A percentile compares a stretch with the other conserved stretches of the same genome.
phyloP scores from a whole-genome alignment of 1,284 basidiomycete species.

The Cryptococcus maquisensis region DNA sequence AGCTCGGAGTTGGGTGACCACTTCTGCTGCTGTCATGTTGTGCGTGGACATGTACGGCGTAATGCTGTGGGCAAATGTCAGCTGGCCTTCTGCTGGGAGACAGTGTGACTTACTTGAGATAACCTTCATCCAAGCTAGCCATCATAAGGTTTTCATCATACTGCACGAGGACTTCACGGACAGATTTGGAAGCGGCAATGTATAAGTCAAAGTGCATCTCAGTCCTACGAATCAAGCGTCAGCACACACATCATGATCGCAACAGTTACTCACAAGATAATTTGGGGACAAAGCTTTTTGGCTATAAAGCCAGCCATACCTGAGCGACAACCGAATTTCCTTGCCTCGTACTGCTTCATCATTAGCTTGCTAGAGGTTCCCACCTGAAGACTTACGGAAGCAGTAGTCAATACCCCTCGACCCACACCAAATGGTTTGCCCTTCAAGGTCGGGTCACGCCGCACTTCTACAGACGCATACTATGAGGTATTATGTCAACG shows the following conservation, averaged over 20 bases:
- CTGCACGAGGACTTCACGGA: constrained; percentile 48
- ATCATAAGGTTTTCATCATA: constrained; percentile 78
- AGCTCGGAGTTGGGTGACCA: constrained; percentile 70
- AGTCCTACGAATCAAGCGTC: constrained; percentile 53
- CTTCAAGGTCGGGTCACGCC: constrained; percentile 69
- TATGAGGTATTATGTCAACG: constrained; percentile 5
- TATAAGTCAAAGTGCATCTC: constrained; percentile 59
- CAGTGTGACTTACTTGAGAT: constrained; percentile 63
- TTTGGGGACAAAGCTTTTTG: constrained; percentile 84
- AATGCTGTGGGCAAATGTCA: constrained; percentile 21
- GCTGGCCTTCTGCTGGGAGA: neutral
- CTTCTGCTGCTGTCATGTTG: constrained; percentile 62
- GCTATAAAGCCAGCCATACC: constrained; percentile 93
- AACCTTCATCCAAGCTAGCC: constrained; percentile 84
- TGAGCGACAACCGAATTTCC: constrained; percentile 79
- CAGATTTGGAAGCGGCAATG: constrained; percentile 60
- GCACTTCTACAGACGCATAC: constrained; percentile 56
- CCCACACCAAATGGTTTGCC: constrained; percentile 85
- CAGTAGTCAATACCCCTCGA: constrained; percentile 71
- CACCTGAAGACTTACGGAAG: constrained; percentile 46
- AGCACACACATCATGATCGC: constrained; percentile 1
- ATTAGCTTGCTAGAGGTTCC: neutral
- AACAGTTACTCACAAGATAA: constrained; percentile 59
- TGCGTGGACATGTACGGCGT: constrained; percentile 66
- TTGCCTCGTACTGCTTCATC: constrained; percentile 70